Evolutionary conservation across 306 rosid species (phyloP).

Genomic region (Sicyos edulis): DNA sequence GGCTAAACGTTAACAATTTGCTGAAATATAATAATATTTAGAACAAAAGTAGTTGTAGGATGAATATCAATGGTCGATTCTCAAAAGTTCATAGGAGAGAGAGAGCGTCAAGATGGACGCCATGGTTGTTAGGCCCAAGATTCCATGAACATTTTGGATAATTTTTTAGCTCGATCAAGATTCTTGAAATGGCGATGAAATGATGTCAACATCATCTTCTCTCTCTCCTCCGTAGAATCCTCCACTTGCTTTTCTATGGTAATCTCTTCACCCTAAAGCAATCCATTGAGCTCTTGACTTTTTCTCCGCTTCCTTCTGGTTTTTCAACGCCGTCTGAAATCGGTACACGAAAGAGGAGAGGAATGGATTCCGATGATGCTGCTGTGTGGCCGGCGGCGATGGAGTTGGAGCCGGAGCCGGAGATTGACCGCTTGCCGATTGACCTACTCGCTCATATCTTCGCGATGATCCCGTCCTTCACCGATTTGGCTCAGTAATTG

Average conservation of each 20-base stretch:
- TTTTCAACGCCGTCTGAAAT: neutral
- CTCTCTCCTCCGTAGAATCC: conserved; percentile 13
- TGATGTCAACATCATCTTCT: neutral
- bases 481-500: conserved; percentile 89
- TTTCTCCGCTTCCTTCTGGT: neutral
- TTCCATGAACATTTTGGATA: neutral
- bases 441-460: conserved; percentile 76
- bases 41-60: too few species aligned
- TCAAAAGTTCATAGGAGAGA: too few species aligned
- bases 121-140: neutral
- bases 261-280: conserved; percentile 3
- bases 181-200: neutral
- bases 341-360: neutral
- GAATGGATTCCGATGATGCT: neutral
- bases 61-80: too few species aligned
- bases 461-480: conserved; percentile 54
- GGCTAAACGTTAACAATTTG: too few species aligned
- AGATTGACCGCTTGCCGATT: conserved; percentile 73
- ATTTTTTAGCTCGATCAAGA: neutral
- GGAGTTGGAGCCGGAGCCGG: conserved; percentile 50
- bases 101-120: neutral
- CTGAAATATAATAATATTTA: too few species aligned
- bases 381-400: conserved; percentile 17
- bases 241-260: conserved; percentile 2
- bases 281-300: neutral